Evolutionary conservation across 768 basidiomycete species (phyloP), one percentile per base, ranked within the genome.

Genomic region (Mycena epipterygia): DNA sequence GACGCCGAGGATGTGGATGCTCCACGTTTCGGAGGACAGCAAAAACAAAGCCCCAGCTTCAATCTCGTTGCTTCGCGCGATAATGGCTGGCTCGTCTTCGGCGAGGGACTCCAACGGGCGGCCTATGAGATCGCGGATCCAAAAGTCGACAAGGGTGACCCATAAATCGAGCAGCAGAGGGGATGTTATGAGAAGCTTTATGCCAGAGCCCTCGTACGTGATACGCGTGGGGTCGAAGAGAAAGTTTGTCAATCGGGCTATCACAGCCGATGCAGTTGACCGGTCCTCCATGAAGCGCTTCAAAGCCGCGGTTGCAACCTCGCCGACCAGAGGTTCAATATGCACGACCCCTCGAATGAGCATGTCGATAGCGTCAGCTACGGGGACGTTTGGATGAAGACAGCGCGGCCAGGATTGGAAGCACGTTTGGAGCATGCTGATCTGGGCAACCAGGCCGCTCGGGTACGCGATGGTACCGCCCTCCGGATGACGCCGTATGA

Each of bases 321-420:
- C 90, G 41, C 87, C 88, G 1, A 97, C 84, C 2, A 81, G 74
- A 2, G 94, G 93, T 71, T 98, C 95, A 33, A 96, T 90, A 73
- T 97, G 96, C 29, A 95, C 86, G n/a, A 95, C 88, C 2, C 93
- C 94, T 37, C 90, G 88, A 52, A 96, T 84, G 29, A 97, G 87
- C 85, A 95, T 90, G 72, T 95, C 92, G 58, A 95, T 85, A 0
- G 90, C 88, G 48, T 92, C 91, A 14, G 84, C 77, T 55, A 92
- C 78, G 48, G 88, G 75, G 35, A 89, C 83, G 5, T 86, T 83
- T 3, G 86, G 80, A 75, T 91, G 89, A 48, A 96, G 84, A 74
- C 90, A 93, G 3, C 96, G 89, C 0, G 96, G 96, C 90, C 95
- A 93, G 7, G 93, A 88, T 68, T 93, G 91, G 79, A 96, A 93